Conservation (phyloP, 1,284 basidiomycete species). For the Pyrrhoderma noxium region DNA sequence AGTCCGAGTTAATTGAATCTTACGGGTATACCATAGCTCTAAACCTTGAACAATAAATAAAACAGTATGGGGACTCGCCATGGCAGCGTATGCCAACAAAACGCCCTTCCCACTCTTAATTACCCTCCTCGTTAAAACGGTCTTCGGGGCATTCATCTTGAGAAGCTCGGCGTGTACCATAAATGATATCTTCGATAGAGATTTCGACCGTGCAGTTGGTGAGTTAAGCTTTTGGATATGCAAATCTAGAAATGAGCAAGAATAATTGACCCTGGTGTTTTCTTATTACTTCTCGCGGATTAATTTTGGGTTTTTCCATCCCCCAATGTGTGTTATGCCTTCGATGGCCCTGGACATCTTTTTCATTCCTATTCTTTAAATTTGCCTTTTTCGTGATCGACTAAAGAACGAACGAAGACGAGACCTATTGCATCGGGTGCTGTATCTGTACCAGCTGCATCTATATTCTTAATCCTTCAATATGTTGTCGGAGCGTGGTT, state of each 20-base stretch:
- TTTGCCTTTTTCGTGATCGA: no score
- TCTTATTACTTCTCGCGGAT: no score
- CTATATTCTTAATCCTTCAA: constrained; percentile 35
- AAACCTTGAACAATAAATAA: background rate
- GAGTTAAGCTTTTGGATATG: constrained; percentile 2
- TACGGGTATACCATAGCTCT: no score
- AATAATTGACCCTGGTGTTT: no score
- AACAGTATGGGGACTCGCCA: constrained; percentile 11
- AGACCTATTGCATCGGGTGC: constrained; percentile 42
- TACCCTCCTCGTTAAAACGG: constrained; percentile 2
- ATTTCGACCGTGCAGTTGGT: constrained; percentile 33
- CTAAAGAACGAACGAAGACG: constrained; percentile 38
- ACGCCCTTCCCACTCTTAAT: background rate
- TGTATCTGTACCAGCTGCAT: constrained; percentile 35
- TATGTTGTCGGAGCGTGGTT: constrained; percentile 31
- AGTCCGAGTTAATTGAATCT: background rate
- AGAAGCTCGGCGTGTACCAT: constrained; percentile 27
- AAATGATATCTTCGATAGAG: constrained; percentile 36
- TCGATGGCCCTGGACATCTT: no score
- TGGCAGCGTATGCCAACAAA: constrained; percentile 7
- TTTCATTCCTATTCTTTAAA: no score
- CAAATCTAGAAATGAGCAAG: constrained; percentile 1
- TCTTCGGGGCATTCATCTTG: background rate
- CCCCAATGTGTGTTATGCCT: no score
- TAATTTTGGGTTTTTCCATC: no score